Percentiles rank a stretch among this genome's conserved stretches.
Conservation (phyloP, 306 rosid species). For the Prinsepia uniflora region DNA sequence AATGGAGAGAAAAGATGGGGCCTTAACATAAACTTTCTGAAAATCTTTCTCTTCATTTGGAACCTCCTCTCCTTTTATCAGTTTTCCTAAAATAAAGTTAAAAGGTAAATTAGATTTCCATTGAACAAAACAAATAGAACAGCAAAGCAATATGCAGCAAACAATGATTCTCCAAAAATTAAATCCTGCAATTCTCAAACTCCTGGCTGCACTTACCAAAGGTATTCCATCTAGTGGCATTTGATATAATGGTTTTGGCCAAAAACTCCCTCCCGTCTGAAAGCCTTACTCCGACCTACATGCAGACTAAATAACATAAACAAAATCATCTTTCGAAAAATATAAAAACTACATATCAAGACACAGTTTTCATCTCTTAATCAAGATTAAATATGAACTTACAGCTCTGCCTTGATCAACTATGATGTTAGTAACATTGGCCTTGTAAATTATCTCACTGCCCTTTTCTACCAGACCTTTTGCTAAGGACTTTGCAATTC, state of each 20-base stretch:
- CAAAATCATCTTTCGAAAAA: slow-evolving; percentile 17
- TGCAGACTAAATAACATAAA: slow-evolving; percentile 19
- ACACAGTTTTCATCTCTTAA: slow-evolving; percentile 4
- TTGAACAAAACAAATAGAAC: slow-evolving; percentile 8
- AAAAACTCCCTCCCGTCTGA: slow-evolving; percentile 74
- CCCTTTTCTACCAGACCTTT: slow-evolving; percentile 76
- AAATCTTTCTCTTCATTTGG: slow-evolving; percentile 88
- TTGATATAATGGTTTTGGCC: slow-evolving; percentile 84
- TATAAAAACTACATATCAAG: background rate
- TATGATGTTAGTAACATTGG: slow-evolving; percentile 72
- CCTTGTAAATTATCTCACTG: slow-evolving; percentile 80
- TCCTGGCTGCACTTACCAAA: slow-evolving; percentile 57
- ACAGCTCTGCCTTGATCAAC: slow-evolving; percentile 76
- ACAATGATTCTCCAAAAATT: slow-evolving; percentile 21
- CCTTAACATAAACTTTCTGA: slow-evolving; percentile 82
- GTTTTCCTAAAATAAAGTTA: slow-evolving; percentile 49
- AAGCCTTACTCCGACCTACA: slow-evolving; percentile 83
- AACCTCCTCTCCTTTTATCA: slow-evolving; percentile 56
- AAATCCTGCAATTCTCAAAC: background rate
- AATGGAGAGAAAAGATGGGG: slow-evolving; percentile 96
- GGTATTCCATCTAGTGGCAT: slow-evolving; percentile 99
- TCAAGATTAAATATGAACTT: slow-evolving; percentile 38
- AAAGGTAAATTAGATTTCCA: slow-evolving; percentile 13
- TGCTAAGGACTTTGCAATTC: slow-evolving; percentile 85
- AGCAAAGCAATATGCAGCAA: slow-evolving; percentile 21